These are phyloP conservation scores for Bipolaris gigantea DNA, from an alignment of 2,329 filamentous ascomycete genomes.

Conservation along the genomic window DNA sequence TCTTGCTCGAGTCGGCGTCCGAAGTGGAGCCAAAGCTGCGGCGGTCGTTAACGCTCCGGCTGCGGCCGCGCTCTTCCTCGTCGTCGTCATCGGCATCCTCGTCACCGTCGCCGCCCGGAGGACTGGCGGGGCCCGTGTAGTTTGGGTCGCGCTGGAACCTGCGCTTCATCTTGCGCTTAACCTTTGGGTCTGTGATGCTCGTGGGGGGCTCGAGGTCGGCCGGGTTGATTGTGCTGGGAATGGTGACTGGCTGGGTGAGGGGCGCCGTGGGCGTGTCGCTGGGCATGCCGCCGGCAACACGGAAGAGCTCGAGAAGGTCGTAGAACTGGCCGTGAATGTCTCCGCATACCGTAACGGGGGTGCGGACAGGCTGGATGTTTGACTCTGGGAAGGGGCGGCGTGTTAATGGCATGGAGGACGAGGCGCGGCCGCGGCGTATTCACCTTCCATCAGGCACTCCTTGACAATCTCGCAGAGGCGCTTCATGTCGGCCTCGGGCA, in stretches of 20 bases:
- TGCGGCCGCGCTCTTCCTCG: conserved; percentile 53
- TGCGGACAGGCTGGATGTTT: conserved; percentile 97
- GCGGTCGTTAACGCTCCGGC: conserved; percentile 47
- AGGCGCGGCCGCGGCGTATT: conserved; percentile 18
- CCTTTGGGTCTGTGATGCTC: conserved; percentile 82
- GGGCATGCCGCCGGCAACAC: conserved; percentile 95
- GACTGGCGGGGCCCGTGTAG: conserved; percentile 56
- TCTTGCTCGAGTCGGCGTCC: conserved; percentile 43
- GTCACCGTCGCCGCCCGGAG: conserved; percentile 54
- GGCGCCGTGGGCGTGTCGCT: conserved; percentile 65
- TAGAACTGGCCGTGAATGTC: conserved; percentile 99
- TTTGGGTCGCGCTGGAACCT: conserved; percentile 54
- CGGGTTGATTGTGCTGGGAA: conserved; percentile 74
- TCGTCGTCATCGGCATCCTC: conserved; percentile 50
- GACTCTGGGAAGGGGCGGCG: conserved; percentile 64
- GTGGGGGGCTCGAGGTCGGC: conserved; percentile 90
- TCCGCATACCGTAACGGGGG: conserved; percentile 94
- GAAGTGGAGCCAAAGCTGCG: conserved; percentile 48
- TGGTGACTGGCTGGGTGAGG: conserved; percentile 67
- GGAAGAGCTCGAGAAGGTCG: conserved; percentile 93
- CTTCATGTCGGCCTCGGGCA: conserved; percentile 97
- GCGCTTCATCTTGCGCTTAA: conserved; percentile 78
- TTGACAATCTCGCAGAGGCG: conserved; percentile 98
- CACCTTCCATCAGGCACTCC: conserved; percentile 97
- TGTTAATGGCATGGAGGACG: not conserved